A percentile compares a stretch with the other conserved stretches of the same genome.
These are phyloP conservation scores for Puccinellia tenuiflora DNA, from an alignment of 176 grass and related monocot genomes.

Conservation along the genomic window DNA sequence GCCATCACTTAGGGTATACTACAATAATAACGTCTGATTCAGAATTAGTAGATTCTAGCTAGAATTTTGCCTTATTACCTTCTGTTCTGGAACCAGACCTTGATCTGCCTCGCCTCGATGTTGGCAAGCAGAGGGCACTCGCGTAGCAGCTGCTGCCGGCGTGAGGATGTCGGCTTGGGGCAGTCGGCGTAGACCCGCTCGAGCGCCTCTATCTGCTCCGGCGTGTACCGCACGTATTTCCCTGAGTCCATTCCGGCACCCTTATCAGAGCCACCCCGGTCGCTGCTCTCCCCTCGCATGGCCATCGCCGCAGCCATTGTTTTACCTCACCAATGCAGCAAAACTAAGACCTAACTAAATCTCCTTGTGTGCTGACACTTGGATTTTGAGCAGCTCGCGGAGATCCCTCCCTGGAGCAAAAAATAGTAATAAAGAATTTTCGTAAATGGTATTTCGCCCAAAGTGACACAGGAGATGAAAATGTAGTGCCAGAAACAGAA, in stretches of 20 bases:
- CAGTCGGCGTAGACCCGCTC: conserved; percentile 85
- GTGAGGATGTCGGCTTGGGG: conserved; percentile 82
- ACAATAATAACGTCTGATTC: too few relatives aligned
- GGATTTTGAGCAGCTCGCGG: too few relatives aligned
- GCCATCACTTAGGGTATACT: background rate
- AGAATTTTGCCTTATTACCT: conserved; percentile 39
- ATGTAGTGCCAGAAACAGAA: background rate
- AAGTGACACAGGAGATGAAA: too few relatives aligned
- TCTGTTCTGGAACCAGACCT: conserved; percentile 99
- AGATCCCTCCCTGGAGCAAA: too few relatives aligned
- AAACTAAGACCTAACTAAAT: too few relatives aligned
- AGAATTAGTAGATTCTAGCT: background rate
- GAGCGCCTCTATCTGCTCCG: conserved; percentile 85
- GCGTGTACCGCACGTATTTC: conserved; percentile 93
- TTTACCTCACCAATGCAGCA: background rate
- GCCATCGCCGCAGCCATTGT: conserved; percentile 71
- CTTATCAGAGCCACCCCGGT: conserved; percentile 47
- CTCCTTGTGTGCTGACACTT: too few relatives aligned
- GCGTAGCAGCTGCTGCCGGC: conserved; percentile 76
- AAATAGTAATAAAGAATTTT: too few relatives aligned
- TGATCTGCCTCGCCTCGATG: conserved; percentile 96
- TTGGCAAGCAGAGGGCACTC: conserved; percentile 81
- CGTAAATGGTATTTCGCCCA: too few relatives aligned
- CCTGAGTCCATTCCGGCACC: conserved; percentile 53
- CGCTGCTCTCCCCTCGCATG: conserved; percentile 46